Conservation (phyloP, 1,139 yeast genomes). For the Arxiozyma telluris region DNA sequence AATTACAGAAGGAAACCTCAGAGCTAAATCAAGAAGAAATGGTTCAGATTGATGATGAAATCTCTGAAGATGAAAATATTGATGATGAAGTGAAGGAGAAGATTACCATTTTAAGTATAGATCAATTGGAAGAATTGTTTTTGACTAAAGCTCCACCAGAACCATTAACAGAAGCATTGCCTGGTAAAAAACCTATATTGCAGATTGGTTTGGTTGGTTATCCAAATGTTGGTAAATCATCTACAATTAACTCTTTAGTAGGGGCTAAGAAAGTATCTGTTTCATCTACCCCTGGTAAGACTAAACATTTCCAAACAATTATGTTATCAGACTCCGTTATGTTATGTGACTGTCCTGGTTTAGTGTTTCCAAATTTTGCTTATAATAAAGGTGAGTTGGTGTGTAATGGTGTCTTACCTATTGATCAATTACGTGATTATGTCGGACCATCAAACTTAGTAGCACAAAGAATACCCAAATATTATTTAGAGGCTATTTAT, state of each 20-base stretch:
- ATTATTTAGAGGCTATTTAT: slow-evolving; percentile 79
- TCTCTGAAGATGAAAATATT: slow-evolving; percentile 30
- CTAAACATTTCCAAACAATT: slow-evolving; percentile 97
- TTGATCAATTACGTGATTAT: slow-evolving; percentile 89
- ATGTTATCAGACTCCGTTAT: slow-evolving; percentile 72
- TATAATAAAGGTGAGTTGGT: slow-evolving; percentile 94
- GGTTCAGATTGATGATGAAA: slow-evolving; percentile 22
- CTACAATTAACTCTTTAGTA: slow-evolving; percentile 89
- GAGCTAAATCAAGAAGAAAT: slow-evolving; percentile 14
- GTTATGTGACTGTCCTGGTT: slow-evolving; percentile 97
- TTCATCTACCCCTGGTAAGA: slow-evolving; percentile 97
- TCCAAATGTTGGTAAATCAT: slow-evolving; percentile 94
- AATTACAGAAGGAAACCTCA: slow-evolving; percentile 40
- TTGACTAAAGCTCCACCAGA: slow-evolving; percentile 66
- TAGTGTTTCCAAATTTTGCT: slow-evolving; percentile 97
- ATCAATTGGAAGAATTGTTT: slow-evolving; percentile 76
- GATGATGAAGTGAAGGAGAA: slow-evolving; percentile 36
- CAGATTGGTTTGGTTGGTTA: slow-evolving; percentile 96
- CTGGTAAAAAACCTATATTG: slow-evolving; percentile 49
- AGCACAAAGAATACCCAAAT: slow-evolving; percentile 82
- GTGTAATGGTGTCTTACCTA: slow-evolving; percentile 95
- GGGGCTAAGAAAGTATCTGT: slow-evolving; percentile 97
- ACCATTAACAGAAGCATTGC: slow-evolving; percentile 45
- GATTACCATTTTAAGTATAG: slow-evolving; percentile 67
- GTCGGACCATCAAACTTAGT: slow-evolving; percentile 88